Base-by-base conservation (phyloP, 345 rosid genomes). In the Salix koriyanagi region DNA sequence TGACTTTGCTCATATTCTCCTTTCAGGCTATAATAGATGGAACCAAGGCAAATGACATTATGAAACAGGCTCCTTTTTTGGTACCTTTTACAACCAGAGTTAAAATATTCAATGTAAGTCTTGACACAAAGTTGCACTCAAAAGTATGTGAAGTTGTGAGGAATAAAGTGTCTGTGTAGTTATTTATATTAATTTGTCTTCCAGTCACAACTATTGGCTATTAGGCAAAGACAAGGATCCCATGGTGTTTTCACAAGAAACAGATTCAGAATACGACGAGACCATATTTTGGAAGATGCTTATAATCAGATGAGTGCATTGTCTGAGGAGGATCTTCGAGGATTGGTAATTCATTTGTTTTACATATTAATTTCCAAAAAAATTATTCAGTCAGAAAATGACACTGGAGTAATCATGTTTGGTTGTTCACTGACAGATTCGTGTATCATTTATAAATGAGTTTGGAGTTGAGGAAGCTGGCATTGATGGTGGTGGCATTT, bases 391-490 rank as follows among this genome's bases (percentile, higher is more conserved):
- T 28, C n/a, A 44, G 65, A 30, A 68, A 67, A 64, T 72, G 76
- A 69, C 50, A 71, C 30, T 62, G 34, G 68, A 19, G 19, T 70
- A 77, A 73, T 77, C 65, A 39, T 2, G 76, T 78, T 81, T 60
- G 8, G 75, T 74, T 83, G 70, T 75, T 80, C 28, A 52, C 80
- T 41, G 48, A 82, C 88, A 96, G 99, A 94, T 96, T 81, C 99
- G 99, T 13, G 98, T 96, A 72, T 77, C 95, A 79, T 96, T 92
- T 71, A 92, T 96, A 75, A 96, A 96, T 80, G 99, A 96, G 86
- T 89, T 92, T 78, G 99, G 99, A 83, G 99, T 91, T 70, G 99
- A 96, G 89, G 99, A 96, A 86, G 99, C 99, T 87, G 99, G 99
- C 70, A 94, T 96, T 77, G 99, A 96, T 85, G 99, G 99, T 73